Conservation (phyloP, 805 yeast species). For the Pichia phayaonensis region DNA sequence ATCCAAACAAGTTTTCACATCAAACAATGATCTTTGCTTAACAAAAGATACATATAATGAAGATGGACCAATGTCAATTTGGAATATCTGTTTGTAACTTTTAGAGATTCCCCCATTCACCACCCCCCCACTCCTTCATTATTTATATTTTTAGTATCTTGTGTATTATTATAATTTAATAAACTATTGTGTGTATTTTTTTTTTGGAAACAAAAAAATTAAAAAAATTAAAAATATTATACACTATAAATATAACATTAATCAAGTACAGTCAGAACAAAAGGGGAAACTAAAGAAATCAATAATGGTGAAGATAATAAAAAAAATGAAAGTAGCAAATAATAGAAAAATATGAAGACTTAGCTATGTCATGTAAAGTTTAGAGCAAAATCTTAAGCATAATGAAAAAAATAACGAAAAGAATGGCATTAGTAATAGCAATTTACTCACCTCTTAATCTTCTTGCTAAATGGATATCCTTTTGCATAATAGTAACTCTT, state of each 20-base stretch:
- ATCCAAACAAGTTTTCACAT: slow-evolving; percentile 72
- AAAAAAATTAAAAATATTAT: no score
- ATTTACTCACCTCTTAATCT: slow-evolving; percentile 50
- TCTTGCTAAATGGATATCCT: slow-evolving; percentile 74
- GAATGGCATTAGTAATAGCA: no score
- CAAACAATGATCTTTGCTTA: slow-evolving; percentile 62
- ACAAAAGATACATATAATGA: slow-evolving; percentile 66
- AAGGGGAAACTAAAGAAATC: neutral
- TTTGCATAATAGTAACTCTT: slow-evolving; percentile 79
- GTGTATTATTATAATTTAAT: neutral
- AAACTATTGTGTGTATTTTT: neutral
- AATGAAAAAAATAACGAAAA: neutral
- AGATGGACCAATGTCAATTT: slow-evolving; percentile 73
- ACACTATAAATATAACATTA: neutral
- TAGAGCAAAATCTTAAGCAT: neutral
- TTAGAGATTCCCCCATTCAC: no score
- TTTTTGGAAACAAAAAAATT: no score
- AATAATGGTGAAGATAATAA: no score
- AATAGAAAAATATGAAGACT: neutral
- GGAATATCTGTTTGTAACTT: slow-evolving; percentile 37
- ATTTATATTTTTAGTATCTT: no score
- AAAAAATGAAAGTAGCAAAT: no score
- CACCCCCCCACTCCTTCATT: no score
- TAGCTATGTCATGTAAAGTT: neutral
- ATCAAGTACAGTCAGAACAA: neutral